phyloP scores from a whole-genome alignment of 1,139 yeast species.

The Pichia sp. region DNA sequence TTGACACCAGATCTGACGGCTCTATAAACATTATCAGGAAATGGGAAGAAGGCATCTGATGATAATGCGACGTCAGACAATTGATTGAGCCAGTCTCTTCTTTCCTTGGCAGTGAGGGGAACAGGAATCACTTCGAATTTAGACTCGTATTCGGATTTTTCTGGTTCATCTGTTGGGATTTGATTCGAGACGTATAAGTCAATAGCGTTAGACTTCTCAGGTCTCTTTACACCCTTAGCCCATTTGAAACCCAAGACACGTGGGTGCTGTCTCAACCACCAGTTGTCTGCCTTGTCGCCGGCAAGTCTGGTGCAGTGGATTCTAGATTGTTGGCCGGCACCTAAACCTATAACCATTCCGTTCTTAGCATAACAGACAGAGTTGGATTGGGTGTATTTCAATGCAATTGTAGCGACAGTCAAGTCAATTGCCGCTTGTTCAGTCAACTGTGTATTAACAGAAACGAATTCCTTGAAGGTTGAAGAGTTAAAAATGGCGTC shows the following conservation, averaged over 20 bases:
- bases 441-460: conserved; percentile 78
- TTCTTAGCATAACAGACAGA: conserved; percentile 97
- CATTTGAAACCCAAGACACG: conserved; percentile 86
- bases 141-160: conserved; percentile 84
- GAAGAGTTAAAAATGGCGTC: conserved; percentile 90
- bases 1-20: conserved; percentile 96
- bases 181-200: conserved; percentile 89
- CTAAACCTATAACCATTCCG: conserved; percentile 98
- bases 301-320: conserved; percentile 98
- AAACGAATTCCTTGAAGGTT: conserved; percentile 87
- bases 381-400: conserved; percentile 96
- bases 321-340: conserved; percentile 99
- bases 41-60: conserved; percentile 99
- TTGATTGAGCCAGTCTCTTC: conserved; percentile 79
- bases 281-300: conserved; percentile 98
- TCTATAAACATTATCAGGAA: conserved; percentile 98
- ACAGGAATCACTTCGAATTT: conserved; percentile 80
- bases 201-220: conserved; percentile 96
- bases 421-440: conserved; percentile 91
- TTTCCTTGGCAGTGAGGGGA: conserved; percentile 80
- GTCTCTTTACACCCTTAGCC: conserved; percentile 98
- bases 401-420: conserved; percentile 94
- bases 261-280: conserved; percentile 99
- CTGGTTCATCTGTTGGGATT: conserved; percentile 89
- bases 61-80: conserved; percentile 83